These are phyloP conservation scores for Isochrysis galbana DNA, from an alignment of 78 protist genomes.

Conservation along the genomic window DNA sequence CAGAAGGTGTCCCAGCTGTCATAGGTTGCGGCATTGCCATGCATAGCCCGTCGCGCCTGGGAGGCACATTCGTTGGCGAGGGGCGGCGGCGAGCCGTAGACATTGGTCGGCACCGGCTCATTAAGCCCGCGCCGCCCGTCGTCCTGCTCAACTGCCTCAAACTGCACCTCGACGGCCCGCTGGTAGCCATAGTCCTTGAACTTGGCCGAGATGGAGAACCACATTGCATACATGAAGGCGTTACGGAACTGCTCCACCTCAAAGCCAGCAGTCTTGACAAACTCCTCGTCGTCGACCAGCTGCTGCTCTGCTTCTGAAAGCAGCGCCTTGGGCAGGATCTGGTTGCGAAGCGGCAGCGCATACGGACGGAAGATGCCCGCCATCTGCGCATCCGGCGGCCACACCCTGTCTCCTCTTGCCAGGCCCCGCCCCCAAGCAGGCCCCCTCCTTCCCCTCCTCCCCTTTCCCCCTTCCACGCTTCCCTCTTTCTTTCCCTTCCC, in stretches of 20 bases:
- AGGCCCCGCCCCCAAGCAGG: no score
- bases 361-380: neutral
- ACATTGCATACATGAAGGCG: neutral
- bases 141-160: neutral
- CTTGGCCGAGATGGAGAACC: neutral
- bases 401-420: no score
- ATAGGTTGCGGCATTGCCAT: no score
- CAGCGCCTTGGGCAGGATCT: neutral
- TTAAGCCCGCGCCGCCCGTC: neutral
- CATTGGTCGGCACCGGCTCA: neutral
- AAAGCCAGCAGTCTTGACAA: neutral
- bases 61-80: neutral
- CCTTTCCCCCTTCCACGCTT: no score
- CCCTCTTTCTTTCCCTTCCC: no score
- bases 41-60: no score
- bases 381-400: no score
- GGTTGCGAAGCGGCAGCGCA: neutral
- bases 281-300: neutral
- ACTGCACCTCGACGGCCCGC: neutral
- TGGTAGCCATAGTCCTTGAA: neutral
- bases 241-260: neutral
- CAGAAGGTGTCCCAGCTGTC: neutral
- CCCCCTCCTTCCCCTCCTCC: no score
- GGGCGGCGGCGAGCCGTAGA: neutral
- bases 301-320: neutral